Evolutionary conservation across 106 monocot genomes (phyloP).

Genomic region (Dioscorea alata): DNA sequence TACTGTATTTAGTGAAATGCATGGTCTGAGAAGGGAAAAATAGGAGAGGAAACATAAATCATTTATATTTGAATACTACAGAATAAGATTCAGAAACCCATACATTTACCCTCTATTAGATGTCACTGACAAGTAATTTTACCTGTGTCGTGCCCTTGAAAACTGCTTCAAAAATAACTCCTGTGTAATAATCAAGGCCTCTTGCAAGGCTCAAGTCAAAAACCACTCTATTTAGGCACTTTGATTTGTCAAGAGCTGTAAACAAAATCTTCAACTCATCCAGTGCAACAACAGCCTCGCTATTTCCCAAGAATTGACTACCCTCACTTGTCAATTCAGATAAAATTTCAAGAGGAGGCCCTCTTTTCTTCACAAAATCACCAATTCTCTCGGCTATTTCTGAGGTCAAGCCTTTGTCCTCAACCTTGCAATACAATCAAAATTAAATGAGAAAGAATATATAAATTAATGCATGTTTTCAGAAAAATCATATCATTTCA

Average conservation of each 20-base stretch:
- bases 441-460: too few species aligned
- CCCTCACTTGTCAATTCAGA: conserved; percentile 49
- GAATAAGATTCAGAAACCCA: too few species aligned
- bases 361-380: conserved; percentile 76
- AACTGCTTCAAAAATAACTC: conserved; percentile 93
- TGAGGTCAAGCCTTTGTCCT: conserved; percentile 80
- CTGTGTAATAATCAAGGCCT: conserved; percentile 99
- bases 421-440: conserved; percentile 50
- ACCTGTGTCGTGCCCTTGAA: conserved; percentile 93
- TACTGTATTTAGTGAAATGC: too few species aligned
- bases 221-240: conserved; percentile 60
- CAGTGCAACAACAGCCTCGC: conserved; percentile 55
- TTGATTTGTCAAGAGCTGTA: conserved; percentile 67
- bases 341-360: conserved; percentile 67
- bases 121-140: not conserved
- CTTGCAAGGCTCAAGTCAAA: conserved; percentile 99
- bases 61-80: too few species aligned
- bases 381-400: conserved; percentile 89
- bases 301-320: conserved; percentile 63
- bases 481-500: too few species aligned
- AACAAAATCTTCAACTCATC: conserved; percentile 82
- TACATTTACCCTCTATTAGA: too few species aligned
- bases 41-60: too few species aligned
- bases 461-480: too few species aligned
- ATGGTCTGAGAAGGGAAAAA: too few species aligned